phyloP scores from a whole-genome alignment of 305 asterid species.

The Petunia hybrid region DNA sequence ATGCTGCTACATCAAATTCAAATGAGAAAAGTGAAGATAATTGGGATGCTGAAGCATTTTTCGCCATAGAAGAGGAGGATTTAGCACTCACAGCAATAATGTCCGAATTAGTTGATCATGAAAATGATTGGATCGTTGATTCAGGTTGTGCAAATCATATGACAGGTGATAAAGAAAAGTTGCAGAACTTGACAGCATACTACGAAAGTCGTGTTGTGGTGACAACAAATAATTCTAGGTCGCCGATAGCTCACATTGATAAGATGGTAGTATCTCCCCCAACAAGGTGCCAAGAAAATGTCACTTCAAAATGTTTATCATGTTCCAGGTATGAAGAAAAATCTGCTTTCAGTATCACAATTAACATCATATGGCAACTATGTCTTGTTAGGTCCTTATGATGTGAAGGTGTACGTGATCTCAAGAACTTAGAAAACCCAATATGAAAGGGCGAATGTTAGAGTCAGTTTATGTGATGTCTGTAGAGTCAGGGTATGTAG shows the following conservation, averaged over 20 bases:
- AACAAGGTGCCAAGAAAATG: background rate
- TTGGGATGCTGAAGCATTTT: background rate
- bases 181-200: background rate
- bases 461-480: background rate
- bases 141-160: no score
- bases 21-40: background rate
- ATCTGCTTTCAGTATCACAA: background rate
- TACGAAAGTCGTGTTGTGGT: background rate
- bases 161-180: background rate
- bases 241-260: background rate
- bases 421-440: background rate
- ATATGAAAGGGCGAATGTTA: background rate
- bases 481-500: background rate
- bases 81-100: background rate
- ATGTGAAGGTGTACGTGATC: background rate
- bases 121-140: background rate
- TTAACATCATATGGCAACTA: background rate
- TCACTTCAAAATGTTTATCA: background rate
- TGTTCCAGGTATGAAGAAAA: background rate
- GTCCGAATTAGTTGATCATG: background rate
- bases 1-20: background rate
- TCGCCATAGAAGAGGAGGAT: background rate
- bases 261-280: background rate
- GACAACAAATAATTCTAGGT: background rate
- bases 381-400: background rate